These are phyloP conservation scores for Immersiporthe knoxdaviesiana DNA, from an alignment of 2,329 filamentous ascomycete species.

Conservation along the genomic window DNA sequence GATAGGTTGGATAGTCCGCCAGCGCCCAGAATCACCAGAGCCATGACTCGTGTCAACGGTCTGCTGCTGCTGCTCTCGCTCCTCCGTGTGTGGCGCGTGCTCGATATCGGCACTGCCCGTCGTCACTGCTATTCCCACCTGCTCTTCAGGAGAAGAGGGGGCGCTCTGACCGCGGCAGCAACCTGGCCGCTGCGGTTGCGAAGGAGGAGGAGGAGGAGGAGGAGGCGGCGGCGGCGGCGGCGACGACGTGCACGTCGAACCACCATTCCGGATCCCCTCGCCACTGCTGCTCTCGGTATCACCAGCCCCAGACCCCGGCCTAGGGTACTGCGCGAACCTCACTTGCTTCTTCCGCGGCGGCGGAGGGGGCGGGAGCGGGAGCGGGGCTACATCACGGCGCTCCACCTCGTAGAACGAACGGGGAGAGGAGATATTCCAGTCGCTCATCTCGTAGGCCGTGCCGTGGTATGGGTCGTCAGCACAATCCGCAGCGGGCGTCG, in stretches of 20 bases:
- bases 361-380: too few relatives aligned
- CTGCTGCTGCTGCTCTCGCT: background rate
- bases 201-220: too few relatives aligned
- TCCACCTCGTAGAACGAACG: too few relatives aligned
- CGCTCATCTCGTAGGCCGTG: background rate
- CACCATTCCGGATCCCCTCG: background rate
- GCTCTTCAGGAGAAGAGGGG: background rate
- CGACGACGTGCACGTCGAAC: background rate
- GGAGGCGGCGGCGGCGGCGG: too few relatives aligned
- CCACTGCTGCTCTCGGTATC: background rate
- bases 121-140: background rate
- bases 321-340: background rate
- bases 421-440: background rate
- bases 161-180: background rate
- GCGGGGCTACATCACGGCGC: too few relatives aligned
- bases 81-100: background rate
- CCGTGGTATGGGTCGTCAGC: background rate
- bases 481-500: background rate
- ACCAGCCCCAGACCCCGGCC: background rate
- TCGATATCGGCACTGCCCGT: background rate
- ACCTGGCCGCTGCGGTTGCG: background rate
- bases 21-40: background rate
- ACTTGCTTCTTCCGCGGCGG: too few relatives aligned
- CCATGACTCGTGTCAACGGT: background rate
- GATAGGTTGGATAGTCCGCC: background rate